Evolutionary conservation across 2,329 filamentous ascomycete genomes (phyloP).

Genomic region (Stenocarpella maydis): DNA sequence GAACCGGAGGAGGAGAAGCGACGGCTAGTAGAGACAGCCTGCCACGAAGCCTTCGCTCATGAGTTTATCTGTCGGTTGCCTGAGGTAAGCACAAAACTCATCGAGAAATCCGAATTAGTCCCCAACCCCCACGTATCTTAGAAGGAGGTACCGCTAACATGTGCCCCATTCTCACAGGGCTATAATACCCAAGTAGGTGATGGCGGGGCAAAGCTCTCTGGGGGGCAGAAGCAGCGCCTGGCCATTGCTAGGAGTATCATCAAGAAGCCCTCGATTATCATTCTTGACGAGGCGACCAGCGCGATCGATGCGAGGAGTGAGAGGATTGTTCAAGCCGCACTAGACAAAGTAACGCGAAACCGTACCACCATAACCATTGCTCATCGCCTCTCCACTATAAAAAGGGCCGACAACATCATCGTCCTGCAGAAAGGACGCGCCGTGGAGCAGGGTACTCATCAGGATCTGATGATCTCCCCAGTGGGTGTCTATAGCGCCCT

Average conservation of each 20-base stretch:
- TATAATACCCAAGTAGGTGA: conserved; percentile 79
- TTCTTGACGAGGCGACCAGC: conserved; percentile 96
- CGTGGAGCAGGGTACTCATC: conserved; percentile 89
- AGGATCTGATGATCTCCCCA: conserved; percentile 76
- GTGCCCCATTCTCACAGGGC: conserved; percentile 51
- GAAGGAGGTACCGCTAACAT: background rate
- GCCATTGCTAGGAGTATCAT: conserved; percentile 74
- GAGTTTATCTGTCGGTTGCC: conserved; percentile 74
- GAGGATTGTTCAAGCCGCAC: conserved; percentile 89
- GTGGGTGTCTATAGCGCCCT: conserved; percentile 81
- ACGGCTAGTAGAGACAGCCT: conserved; percentile 69
- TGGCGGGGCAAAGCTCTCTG: conserved; percentile 83
- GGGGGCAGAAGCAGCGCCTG: conserved; percentile 96
- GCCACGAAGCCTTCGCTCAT: conserved; percentile 72
- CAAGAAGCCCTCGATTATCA: conserved; percentile 84
- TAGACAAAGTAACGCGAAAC: conserved; percentile 85
- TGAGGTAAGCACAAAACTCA: conserved; percentile 45
- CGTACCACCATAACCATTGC: conserved; percentile 97
- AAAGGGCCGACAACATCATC: conserved; percentile 92
- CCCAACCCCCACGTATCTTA: background rate
- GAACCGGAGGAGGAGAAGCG: conserved; percentile 52
- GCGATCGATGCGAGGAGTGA: conserved; percentile 91
- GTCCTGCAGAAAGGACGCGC: conserved; percentile 89
- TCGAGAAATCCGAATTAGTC: background rate
- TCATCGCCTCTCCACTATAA: conserved; percentile 93